Evolutionary conservation across 805 yeast genomes (phyloP).

Genomic region (Barnettozyma botsteinii): DNA sequence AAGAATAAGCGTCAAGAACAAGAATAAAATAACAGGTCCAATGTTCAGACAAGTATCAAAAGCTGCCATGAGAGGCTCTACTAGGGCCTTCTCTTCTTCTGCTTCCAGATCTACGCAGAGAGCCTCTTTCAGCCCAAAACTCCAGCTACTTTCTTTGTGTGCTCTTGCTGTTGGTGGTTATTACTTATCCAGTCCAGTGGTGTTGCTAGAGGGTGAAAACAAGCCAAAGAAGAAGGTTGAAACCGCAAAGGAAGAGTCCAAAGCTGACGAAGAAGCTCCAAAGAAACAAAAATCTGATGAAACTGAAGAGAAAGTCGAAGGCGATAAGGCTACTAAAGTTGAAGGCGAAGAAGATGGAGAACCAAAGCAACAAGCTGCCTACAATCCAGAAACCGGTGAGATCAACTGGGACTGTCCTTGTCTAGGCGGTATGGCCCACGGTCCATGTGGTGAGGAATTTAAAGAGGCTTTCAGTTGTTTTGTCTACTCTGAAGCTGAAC

Average conservation of each 20-base stretch:
- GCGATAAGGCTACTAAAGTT: neutral
- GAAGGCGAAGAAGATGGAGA: slow-evolving; percentile 2
- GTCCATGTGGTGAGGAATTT: slow-evolving; percentile 97
- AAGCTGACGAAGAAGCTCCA: neutral
- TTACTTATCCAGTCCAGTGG: slow-evolving; percentile 1
- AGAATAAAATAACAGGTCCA: neutral
- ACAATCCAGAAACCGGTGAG: slow-evolving; percentile 95
- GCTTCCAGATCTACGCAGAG: neutral
- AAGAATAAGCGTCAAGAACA: too few species aligned
- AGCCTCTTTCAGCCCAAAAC: neutral
- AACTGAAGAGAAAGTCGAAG: neutral
- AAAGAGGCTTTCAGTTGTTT: slow-evolving; percentile 93
- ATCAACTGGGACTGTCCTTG: slow-evolving; percentile 99
- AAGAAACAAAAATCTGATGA: neutral
- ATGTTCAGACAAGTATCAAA: slow-evolving; percentile 2
- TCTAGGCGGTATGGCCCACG: slow-evolving; percentile 97
- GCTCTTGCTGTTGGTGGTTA: neutral
- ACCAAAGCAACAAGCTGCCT: slow-evolving; percentile 54
- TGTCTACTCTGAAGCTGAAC: slow-evolving; percentile 88
- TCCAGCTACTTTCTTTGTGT: neutral
- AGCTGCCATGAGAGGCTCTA: neutral
- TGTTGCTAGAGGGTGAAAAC: neutral
- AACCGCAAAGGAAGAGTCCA: neutral
- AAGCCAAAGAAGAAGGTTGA: neutral
- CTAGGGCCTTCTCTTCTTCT: neutral